Evolutionary conservation across 345 rosid species (phyloP), one percentile per base, ranked within the genome.

Genomic region (Theobroma cacao): DNA sequence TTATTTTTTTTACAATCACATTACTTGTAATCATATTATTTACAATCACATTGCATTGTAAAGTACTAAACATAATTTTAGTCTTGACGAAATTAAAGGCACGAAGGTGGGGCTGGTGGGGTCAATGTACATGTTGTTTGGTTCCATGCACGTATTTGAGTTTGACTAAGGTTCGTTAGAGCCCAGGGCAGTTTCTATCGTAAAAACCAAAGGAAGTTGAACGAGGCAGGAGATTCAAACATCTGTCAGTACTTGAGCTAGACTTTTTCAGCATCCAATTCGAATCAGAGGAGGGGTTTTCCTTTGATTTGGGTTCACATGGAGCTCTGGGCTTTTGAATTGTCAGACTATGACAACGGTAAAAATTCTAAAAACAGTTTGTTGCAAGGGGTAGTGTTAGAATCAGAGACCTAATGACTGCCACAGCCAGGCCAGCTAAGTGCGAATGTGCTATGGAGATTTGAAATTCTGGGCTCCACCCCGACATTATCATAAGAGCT

Each of bases 61-160:
- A n/a, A n/a, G n/a, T n/a, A n/a, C n/a, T n/a, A n/a, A n/a, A n/a
- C n/a, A n/a, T n/a, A n/a, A n/a, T n/a, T n/a, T n/a, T n/a, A n/a
- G n/a, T n/a, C n/a, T n/a, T n/a, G n/a, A n/a, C n/a, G n/a, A n/a
- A n/a, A n/a, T n/a, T 84, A 47, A 78, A 82, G 94, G 95, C 94
- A 84, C 52, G 76, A 79, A 81, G 81, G 81, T 64, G 86, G 79
- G 91, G 83, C 22, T 56, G 68, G 84, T 81, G 89, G 85, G 82
- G 14, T 38, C 18, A 30, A 18, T 15, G 3, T 31, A 14, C 31
- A 43, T 56, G 33, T 28, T 31, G 47, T 18, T n/a, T 53, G 65
- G 66, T 75, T 80, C 84, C 82, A 66, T 63, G 14, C 71, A 74
- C 30, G 72, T 10, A 33, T 47, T 84, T 77, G 84, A 85, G 80